Conservation (phyloP, 2,329 filamentous ascomycete species). For the Xylariaceae sp. region DNA sequence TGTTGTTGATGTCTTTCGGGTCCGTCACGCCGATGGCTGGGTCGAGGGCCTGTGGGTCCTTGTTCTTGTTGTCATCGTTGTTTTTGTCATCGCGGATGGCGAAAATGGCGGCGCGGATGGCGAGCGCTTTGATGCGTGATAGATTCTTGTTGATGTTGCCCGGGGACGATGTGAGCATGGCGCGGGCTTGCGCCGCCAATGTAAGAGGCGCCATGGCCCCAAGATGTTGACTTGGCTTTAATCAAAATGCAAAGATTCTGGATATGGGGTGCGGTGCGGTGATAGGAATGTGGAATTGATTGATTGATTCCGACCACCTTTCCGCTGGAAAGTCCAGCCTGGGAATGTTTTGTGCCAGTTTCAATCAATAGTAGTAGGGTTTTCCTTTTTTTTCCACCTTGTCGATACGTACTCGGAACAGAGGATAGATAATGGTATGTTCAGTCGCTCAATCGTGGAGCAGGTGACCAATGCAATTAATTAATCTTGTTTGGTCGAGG, state of each 20-base stretch:
- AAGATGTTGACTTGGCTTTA: too few relatives aligned
- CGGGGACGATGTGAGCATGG: constrained; percentile 23
- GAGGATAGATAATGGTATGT: too few relatives aligned
- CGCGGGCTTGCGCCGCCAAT: constrained; percentile 28
- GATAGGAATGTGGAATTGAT: constrained; percentile 4
- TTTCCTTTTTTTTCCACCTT: too few relatives aligned
- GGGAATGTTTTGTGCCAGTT: too few relatives aligned
- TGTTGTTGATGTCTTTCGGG: constrained; percentile 56
- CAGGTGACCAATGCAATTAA: too few relatives aligned
- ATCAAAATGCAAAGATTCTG: too few relatives aligned
- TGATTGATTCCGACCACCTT: constrained; percentile 7
- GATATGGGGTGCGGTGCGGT: constrained; percentile 6
- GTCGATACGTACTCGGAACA: too few relatives aligned
- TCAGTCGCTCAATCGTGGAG: too few relatives aligned
- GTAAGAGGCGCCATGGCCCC: constrained; percentile 30
- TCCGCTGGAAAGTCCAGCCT: constrained; percentile 27
- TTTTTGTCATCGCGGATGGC: constrained; percentile 19
- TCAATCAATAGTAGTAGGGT: too few relatives aligned
- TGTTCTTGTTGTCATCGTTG: constrained; percentile 3
- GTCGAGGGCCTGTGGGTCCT: constrained; percentile 29
- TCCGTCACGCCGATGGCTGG: constrained; percentile 45
- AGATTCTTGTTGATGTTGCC: too few relatives aligned
- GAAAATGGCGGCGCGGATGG: constrained; percentile 38
- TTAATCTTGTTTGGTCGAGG: not conserved
- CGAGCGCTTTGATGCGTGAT: constrained; percentile 37